Evolutionary conservation across 2,329 filamentous ascomycete genomes (phyloP).

Genomic region (Berkeleyomyces rouxiae): DNA sequence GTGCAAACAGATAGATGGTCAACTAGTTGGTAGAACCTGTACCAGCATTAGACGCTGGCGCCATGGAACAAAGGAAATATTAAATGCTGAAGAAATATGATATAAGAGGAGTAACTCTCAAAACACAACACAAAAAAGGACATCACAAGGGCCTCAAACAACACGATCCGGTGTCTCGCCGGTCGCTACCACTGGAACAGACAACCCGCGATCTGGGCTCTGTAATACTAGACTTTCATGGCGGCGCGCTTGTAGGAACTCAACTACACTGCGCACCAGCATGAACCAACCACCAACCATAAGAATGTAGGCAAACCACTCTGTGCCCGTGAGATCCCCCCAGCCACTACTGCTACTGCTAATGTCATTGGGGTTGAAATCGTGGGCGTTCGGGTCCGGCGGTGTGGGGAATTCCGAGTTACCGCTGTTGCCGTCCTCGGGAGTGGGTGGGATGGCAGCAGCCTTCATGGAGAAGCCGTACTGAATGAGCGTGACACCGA

Average conservation of each 20-base stretch:
- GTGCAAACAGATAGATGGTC: too few relatives aligned
- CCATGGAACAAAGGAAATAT: too few relatives aligned
- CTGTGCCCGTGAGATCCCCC: slow-evolving; percentile 50
- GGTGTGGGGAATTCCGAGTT: slow-evolving; percentile 50
- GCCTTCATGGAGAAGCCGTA: slow-evolving; percentile 93
- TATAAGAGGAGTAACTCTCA: background rate
- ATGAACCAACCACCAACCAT: slow-evolving; percentile 99
- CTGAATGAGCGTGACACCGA: slow-evolving; percentile 89
- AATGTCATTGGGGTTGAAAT: slow-evolving; percentile 63
- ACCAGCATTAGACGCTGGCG: too few relatives aligned
- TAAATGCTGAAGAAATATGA: too few relatives aligned
- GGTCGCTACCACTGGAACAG: slow-evolving; percentile 70
- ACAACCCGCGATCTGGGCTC: slow-evolving; percentile 76
- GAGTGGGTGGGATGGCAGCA: slow-evolving; percentile 28
- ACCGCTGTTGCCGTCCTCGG: slow-evolving; percentile 28
- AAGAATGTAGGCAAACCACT: slow-evolving; percentile 80
- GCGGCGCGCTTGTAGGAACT: slow-evolving; percentile 72
- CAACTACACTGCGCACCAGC: slow-evolving; percentile 78
- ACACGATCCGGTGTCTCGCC: slow-evolving; percentile 65
- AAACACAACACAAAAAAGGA: background rate
- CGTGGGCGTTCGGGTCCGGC: slow-evolving; percentile 74
- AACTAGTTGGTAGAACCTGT: too few relatives aligned
- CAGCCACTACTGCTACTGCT: slow-evolving; percentile 26
- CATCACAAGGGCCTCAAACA: slow-evolving; percentile 33
- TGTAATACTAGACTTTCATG: slow-evolving; percentile 89